These are phyloP conservation scores for Tuber aestivum DNA, from an alignment of 495 filamentous ascomycete species.

Conservation along the genomic window DNA sequence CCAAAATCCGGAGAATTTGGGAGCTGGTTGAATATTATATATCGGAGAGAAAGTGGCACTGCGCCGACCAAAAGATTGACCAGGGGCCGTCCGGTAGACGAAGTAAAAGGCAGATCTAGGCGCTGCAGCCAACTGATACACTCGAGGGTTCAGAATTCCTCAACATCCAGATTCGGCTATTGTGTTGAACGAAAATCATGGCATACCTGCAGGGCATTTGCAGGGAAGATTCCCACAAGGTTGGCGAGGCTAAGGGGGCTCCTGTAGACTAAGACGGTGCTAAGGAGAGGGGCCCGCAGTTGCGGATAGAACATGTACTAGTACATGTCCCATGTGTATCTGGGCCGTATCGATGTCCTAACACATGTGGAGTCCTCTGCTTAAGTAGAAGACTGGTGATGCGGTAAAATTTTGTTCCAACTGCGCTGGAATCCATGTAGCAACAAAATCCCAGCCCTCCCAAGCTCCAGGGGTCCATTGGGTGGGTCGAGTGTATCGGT, in stretches of 20 bases:
- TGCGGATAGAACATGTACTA: background rate
- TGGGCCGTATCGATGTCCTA: background rate
- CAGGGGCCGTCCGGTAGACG: background rate
- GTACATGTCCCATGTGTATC: background rate
- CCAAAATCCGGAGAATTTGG: background rate
- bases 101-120: background rate
- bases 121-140: background rate
- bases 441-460: background rate
- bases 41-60: no score
- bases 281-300: background rate
- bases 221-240: background rate
- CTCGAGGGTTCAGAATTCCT: background rate
- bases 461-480: background rate
- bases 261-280: background rate
- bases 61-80: background rate
- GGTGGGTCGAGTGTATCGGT: background rate
- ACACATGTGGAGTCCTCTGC: background rate
- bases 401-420: background rate
- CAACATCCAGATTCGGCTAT: background rate
- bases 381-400: background rate
- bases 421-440: background rate
- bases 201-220: background rate
- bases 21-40: background rate
- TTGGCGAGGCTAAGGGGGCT: background rate
- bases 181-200: background rate